These are phyloP conservation scores for Phytophthora vignae DNA, from an alignment of 352 stramenopile genomes.

Conservation along the genomic window DNA sequence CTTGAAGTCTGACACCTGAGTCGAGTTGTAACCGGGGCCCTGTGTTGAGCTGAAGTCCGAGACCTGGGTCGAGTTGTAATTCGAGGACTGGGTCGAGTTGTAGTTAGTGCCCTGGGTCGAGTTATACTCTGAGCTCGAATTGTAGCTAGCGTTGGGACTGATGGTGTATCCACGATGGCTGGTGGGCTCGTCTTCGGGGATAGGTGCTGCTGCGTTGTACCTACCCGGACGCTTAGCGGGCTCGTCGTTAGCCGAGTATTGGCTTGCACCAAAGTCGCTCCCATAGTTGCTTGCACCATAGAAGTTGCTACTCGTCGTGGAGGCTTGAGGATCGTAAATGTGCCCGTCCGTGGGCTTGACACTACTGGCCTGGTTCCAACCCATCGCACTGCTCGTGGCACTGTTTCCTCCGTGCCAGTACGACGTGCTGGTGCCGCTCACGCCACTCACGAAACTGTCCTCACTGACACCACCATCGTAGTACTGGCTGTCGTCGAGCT, in stretches of 20 bases:
- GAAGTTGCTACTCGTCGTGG: slow-evolving; percentile 39
- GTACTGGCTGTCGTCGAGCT: slow-evolving; percentile 48
- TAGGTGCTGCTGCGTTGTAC: slow-evolving; percentile 47
- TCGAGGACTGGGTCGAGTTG: slow-evolving; percentile 4
- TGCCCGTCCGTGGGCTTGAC: slow-evolving; percentile 25
- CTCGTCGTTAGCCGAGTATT: slow-evolving; percentile 41
- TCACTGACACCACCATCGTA: slow-evolving; percentile 35
- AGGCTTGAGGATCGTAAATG: slow-evolving; percentile 40
- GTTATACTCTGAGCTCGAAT: slow-evolving; percentile 16
- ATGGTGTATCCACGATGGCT: slow-evolving; percentile 26
- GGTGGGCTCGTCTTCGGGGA: slow-evolving; percentile 39
- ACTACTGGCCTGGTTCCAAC: slow-evolving; percentile 37
- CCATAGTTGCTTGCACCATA: slow-evolving; percentile 44
- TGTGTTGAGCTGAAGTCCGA: slow-evolving; percentile 21
- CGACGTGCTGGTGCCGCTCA: slow-evolving; percentile 41
- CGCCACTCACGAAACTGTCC: slow-evolving; percentile 40
- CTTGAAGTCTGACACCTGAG: slow-evolving; percentile 8
- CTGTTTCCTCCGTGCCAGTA: slow-evolving; percentile 43
- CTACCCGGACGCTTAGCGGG: slow-evolving; percentile 48
- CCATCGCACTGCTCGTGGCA: slow-evolving; percentile 28
- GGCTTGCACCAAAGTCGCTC: slow-evolving; percentile 29
- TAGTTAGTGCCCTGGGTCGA: slow-evolving; percentile 5
- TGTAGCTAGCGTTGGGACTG: slow-evolving; percentile 24
- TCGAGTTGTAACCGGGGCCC: slow-evolving; percentile 15
- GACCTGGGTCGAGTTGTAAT: slow-evolving; percentile 8